Evolutionary conservation across 2,329 filamentous ascomycete species (phyloP), one percentile per base, ranked within the genome.

Genomic region (Botrytis byssoidea): DNA sequence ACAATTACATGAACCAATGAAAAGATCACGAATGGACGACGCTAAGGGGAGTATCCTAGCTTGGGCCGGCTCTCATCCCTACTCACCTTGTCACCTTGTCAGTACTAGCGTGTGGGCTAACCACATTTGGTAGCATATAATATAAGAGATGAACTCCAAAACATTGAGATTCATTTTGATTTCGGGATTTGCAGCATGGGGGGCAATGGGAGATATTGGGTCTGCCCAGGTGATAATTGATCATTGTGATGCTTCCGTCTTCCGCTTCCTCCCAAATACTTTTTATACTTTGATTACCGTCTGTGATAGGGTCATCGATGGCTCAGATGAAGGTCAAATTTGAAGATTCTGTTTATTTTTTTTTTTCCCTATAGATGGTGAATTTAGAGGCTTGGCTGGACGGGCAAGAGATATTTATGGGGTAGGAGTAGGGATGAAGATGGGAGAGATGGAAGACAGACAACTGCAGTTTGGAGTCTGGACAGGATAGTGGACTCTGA

Each of bases 151-250:
- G 61, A 64, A 44, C 25, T 29, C 37, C 51, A 29, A 44, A 64
- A 64, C 61, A 64, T 64, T 40, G 40, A 64, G 60, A 64, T 64
- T 64, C 61, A 64, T 63, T 63, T 40, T 63, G 60, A 40, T n/a
- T 40, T 14, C 5, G 60, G 22, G 32, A 63, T 59, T 8, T 57
- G 51, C 51, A 29, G 51, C 51, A 57, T 29, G 51, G 51, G 55
- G 57, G 18, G n/a, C 10, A 4, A n/a, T 51, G 48, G 48, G 12
- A 51, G 48, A 51, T 6, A n/a, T 51, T n/a, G 48, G 14, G n/a
- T 18, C 55, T 57, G 55, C 48, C 48, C 48, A n/a, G 48, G 48
- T 14, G 48, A n/a, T 51, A 14, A 51, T 51, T n/a, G 44, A 46
- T 46, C 8, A 46, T 46, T 46, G 22, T 46, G 44, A 20, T 20